A percentile compares a stretch with the other conserved stretches of the same genome.
phyloP scores from a whole-genome alignment of 2,329 filamentous ascomycete genomes.

The Pseudogymnoascus sp. region DNA sequence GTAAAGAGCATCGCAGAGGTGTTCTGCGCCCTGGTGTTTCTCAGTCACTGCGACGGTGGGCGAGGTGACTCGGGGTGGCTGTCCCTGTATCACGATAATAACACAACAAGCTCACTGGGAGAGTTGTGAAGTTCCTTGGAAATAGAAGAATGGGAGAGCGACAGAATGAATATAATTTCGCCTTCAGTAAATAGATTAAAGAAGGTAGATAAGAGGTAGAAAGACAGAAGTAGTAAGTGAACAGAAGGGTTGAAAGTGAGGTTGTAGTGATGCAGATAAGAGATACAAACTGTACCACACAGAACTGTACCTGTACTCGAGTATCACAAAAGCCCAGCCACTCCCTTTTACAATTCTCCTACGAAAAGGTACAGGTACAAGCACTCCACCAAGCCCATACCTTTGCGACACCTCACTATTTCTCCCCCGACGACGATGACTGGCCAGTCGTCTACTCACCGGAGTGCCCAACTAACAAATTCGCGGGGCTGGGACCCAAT shows the following conservation, averaged over 20 bases:
- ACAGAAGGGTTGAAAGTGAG: neutral
- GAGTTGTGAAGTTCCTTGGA: neutral
- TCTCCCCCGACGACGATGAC: neutral
- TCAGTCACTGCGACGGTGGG: neutral
- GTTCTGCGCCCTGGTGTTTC: conserved; percentile 6
- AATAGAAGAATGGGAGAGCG: neutral
- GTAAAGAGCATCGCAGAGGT: conserved; percentile 15
- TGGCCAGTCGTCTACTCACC: neutral
- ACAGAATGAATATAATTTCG: conserved; percentile 3
- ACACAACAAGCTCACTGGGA: neutral
- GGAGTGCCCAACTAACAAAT: neutral
- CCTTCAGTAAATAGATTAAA: neutral
- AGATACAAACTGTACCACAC: neutral
- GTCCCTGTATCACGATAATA: neutral
- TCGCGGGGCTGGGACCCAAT: conserved; percentile 5
- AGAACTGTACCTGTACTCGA: conserved; percentile 1
- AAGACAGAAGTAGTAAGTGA: neutral
- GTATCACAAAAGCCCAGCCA: conserved; percentile 5
- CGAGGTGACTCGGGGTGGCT: neutral
- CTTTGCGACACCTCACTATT: neutral
- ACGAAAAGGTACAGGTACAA: neutral
- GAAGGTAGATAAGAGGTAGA: neutral
- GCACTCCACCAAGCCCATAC: neutral
- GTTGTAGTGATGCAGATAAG: neutral
- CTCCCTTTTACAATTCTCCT: neutral